Base-by-base conservation (phyloP, 352 stramenopile species). In the Phytophthora vignae region DNA sequence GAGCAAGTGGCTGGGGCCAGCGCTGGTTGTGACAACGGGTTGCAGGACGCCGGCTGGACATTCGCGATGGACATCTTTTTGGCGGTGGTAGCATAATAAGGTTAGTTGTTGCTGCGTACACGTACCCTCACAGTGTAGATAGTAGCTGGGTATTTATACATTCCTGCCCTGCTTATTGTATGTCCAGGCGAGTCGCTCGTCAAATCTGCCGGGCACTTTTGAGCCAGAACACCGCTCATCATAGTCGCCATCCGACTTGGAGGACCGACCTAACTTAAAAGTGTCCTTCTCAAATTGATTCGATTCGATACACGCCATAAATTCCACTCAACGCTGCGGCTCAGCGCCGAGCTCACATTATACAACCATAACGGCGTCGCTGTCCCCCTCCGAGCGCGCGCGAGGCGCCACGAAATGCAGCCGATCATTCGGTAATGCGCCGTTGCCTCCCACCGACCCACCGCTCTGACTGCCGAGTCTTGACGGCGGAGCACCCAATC, bases 311-410 rank as follows among this genome's bases (percentile, higher is more conserved):
- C 19, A 55, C 38, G 22, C 50, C 49, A 53, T 11, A 33, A 11
- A 11, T 50, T 38, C 36, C 36, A 17, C 36, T 6, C 58, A 17
- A 44, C 44, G 19, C n/a, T 66, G 31, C 25, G 53, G n/a, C 29
- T 11, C 55, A 52, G 21, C 36, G 19, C 36, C 31, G 21, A 50
- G 21, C 15, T 50, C n/a, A 2, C 33, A 9, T 68, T 25, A 75
- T 31, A 75, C 68, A 42, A 67, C 62, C 55, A 75, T 55, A 17
- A 67, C 46, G 10, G 48, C 36, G 40, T 74, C 67, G 31, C 33
- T 42, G 42, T 71, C 68, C 8, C 68, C 62, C 31, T 66, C 61
- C 17, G 55, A 71, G 15, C 61, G 68, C 53, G 62, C 42, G 12
- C 22, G 62, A 52, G 44, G n/a, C 14, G 40, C 50, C 15, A 55